phyloP scores from a whole-genome alignment of 306 rosid genomes.

The Begonia peltatifolia region DNA sequence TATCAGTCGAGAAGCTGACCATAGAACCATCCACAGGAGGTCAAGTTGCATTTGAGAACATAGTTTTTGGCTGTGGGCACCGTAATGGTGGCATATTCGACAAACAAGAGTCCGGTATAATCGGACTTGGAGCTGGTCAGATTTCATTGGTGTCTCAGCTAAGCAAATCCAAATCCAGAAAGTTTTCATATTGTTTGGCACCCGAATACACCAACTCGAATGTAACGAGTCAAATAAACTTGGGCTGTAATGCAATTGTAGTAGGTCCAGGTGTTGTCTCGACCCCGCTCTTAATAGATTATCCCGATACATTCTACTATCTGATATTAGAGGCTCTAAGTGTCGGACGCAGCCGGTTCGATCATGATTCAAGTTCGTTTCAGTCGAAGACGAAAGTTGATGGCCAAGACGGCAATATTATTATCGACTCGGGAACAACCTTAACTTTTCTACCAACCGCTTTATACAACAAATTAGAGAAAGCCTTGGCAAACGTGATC shows the following conservation, averaged over 20 bases:
- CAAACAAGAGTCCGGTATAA: constrained; percentile 20
- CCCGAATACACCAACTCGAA: neutral
- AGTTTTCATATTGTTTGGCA: constrained; percentile 45
- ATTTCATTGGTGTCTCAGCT: constrained; percentile 49
- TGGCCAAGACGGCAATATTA: constrained; percentile 18
- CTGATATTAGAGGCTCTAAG: constrained; percentile 32
- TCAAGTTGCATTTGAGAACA: constrained; percentile 1
- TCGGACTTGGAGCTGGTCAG: constrained; percentile 37
- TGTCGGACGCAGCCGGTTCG: constrained; percentile 25
- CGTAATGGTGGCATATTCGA: constrained; percentile 26
- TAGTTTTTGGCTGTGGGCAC: constrained; percentile 35
- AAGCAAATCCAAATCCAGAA: constrained; percentile 2
- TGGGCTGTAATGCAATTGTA: constrained; percentile 21
- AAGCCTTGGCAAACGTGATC: constrained; percentile 13
- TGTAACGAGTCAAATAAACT: constrained; percentile 26
- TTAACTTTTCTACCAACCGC: constrained; percentile 16
- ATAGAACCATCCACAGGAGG: constrained; percentile 3
- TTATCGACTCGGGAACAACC: constrained; percentile 49
- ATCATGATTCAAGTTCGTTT: too few relatives aligned
- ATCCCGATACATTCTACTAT: constrained; percentile 10
- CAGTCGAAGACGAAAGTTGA: too few relatives aligned
- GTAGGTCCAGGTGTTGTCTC: constrained; percentile 12
- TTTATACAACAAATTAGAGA: constrained; percentile 12
- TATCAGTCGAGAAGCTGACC: constrained; percentile 27
- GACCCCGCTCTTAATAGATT: constrained; percentile 18